Evolutionary conservation across 2,329 filamentous ascomycete species (phyloP).

Genomic region (Colletotrichum sp.): DNA sequence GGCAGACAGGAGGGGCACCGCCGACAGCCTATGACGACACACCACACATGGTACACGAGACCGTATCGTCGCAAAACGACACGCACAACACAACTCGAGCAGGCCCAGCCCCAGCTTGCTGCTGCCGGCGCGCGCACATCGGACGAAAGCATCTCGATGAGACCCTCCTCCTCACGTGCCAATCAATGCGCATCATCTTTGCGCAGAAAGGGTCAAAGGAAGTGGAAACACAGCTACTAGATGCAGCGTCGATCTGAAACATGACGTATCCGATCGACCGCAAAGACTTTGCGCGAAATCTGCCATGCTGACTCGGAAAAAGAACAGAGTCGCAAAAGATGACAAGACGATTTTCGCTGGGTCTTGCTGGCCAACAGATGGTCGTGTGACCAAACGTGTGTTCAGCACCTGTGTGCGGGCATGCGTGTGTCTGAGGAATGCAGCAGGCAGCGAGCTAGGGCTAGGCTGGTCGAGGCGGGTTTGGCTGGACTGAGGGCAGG

Average conservation of each 20-base stretch:
- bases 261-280: constrained; percentile 4
- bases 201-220: background rate
- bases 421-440: background rate
- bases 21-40: constrained; percentile 12
- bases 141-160: constrained; percentile 8
- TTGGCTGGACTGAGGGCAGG: background rate
- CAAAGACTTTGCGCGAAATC: background rate
- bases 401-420: background rate
- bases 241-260: constrained; percentile 9
- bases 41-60: background rate
- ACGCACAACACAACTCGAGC: background rate
- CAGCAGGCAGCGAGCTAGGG: background rate
- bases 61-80: background rate
- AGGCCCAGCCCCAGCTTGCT: background rate
- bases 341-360: background rate
- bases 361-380: background rate
- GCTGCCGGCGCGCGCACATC: background rate
- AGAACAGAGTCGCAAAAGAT: background rate
- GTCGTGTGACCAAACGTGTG: background rate
- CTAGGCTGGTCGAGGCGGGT: background rate
- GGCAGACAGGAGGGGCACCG: background rate
- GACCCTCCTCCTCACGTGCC: background rate
- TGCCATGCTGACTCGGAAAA: background rate
- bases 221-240: background rate
- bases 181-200: background rate